phyloP scores from a whole-genome alignment of 768 basidiomycete species.

The Pholiota microspora region DNA sequence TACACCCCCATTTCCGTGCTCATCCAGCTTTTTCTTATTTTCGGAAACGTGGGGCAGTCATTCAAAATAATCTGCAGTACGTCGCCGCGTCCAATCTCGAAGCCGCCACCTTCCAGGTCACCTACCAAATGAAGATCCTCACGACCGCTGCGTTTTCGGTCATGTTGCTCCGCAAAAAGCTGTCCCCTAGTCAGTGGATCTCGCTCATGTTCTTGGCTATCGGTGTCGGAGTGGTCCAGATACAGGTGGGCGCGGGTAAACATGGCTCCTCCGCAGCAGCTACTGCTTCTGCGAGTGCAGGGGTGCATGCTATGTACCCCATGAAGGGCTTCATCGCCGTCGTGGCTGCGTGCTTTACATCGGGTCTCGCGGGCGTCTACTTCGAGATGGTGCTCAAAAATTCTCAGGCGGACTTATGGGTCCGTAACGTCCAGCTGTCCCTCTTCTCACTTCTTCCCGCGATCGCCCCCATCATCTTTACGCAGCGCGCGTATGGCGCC shows the following conservation, averaged over 20 bases:
- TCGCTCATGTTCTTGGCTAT: slow-evolving; percentile 85
- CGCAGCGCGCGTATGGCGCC: slow-evolving; percentile 32
- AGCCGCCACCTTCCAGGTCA: slow-evolving; percentile 96
- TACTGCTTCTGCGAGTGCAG: neutral
- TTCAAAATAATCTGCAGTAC: slow-evolving; percentile 98
- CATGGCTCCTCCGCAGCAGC: slow-evolving; percentile 17
- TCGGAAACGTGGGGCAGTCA: slow-evolving; percentile 39
- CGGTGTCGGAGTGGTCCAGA: slow-evolving; percentile 93
- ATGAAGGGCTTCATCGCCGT: slow-evolving; percentile 91
- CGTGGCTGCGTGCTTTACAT: slow-evolving; percentile 89
- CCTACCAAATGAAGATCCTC: slow-evolving; percentile 98
- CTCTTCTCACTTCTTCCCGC: slow-evolving; percentile 94
- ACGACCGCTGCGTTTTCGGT: slow-evolving; percentile 95
- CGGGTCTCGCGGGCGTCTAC: slow-evolving; percentile 96
- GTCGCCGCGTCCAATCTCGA: slow-evolving; percentile 94
- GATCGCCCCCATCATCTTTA: slow-evolving; percentile 69
- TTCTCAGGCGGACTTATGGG: slow-evolving; percentile 89
- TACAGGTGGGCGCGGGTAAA: slow-evolving; percentile 59
- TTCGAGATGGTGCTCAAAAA: slow-evolving; percentile 98
- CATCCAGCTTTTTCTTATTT: neutral
- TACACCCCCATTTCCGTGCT: neutral
- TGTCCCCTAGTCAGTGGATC: slow-evolving; percentile 80
- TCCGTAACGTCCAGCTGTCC: slow-evolving; percentile 95
- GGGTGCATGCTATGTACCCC: slow-evolving; percentile 57
- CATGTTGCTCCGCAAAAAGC: slow-evolving; percentile 70